Base-by-base conservation (phyloP, 139 green algal genomes). In the Deuterostichococcus epilithicus region DNA sequence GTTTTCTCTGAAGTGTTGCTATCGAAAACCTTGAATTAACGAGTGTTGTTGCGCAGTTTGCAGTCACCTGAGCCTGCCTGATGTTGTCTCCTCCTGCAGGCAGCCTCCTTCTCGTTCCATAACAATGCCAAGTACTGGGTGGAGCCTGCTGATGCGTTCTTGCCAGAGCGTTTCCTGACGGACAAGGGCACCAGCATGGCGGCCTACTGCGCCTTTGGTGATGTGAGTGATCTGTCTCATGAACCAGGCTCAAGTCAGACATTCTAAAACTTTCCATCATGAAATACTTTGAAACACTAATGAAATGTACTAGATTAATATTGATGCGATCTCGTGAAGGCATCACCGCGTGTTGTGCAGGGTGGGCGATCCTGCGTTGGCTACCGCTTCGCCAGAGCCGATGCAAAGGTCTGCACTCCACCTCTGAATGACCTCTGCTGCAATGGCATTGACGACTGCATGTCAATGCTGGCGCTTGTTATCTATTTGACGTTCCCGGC, bases 91-190 rank as follows among this genome's bases (percentile, higher is more conserved):
- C 10, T 30, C 37, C 26, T 83, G 36, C 47, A 78, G 34, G 78
- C 76, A 10, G 68, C 78, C 36, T 75, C 87, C 30, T 84, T 88
- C 70, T 35, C 73, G 34, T 76, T 87, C 59, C 86, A 92, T 60
- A 75, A 73, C n/a, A 75, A 82, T 78, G 79, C 79, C 13, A 63
- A 67, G 0, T 80, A 88, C 58, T 92, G 84, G 84, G 76, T 80
- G 3, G 76, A 80, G n/a, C n/a, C n/a, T 0, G 63, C 77, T 0
- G 20, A 78, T 0, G 76, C 80, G 32, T 92, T 89, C 76, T 47
- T 75, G 59, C 87, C 87, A 0, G 83, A 91, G 85, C 77, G 87
- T n/a, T 91, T 86, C 47, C 38, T 91, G 77, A 60, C 78, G 68
- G 82, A 80, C 65, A 44, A 37, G 10, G 8, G 5, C 52, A 63